Evolutionary conservation across 2,329 filamentous ascomycete genomes (phyloP).

Genomic region (Epichloe festucae): DNA sequence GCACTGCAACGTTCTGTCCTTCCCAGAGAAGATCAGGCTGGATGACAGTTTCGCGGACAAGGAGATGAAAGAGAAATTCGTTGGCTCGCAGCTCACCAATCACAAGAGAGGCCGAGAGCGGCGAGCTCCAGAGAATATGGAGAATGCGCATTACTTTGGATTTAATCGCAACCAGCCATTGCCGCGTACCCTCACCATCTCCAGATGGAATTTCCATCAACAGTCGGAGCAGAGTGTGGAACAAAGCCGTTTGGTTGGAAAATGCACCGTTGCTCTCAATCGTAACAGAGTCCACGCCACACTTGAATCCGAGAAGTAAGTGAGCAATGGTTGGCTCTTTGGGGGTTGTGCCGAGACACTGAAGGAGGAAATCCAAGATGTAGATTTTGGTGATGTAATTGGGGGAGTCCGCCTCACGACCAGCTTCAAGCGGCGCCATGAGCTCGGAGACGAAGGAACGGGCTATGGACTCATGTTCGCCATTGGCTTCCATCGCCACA

Average conservation of each 20-base stretch:
- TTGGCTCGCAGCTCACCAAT: constrained; percentile 68
- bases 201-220: constrained; percentile 54
- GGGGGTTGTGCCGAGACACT: constrained; percentile 59
- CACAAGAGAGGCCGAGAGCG: constrained; percentile 61
- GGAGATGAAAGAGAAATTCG: constrained; percentile 67
- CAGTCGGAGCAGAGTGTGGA: constrained; percentile 69
- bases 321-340: constrained; percentile 80
- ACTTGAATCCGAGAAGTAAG: constrained; percentile 76
- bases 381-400: constrained; percentile 73
- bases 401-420: constrained; percentile 51
- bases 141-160: constrained; percentile 60
- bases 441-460: constrained; percentile 59
- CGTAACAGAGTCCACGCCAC: constrained; percentile 55
- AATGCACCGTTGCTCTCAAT: constrained; percentile 59
- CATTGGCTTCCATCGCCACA: constrained; percentile 71
- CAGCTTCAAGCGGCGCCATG: constrained; percentile 56
- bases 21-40: constrained; percentile 63
- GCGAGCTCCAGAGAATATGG: constrained; percentile 70
- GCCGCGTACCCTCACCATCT: constrained; percentile 46
- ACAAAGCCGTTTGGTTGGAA: constrained; percentile 58
- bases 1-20: constrained; percentile 42
- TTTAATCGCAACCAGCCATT: constrained; percentile 58
- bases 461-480: constrained; percentile 68
- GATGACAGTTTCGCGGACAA: constrained; percentile 60
- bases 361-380: constrained; percentile 74